Conservation (phyloP, 495 filamentous ascomycete genomes). For the Stereocaulon alpinum region DNA sequence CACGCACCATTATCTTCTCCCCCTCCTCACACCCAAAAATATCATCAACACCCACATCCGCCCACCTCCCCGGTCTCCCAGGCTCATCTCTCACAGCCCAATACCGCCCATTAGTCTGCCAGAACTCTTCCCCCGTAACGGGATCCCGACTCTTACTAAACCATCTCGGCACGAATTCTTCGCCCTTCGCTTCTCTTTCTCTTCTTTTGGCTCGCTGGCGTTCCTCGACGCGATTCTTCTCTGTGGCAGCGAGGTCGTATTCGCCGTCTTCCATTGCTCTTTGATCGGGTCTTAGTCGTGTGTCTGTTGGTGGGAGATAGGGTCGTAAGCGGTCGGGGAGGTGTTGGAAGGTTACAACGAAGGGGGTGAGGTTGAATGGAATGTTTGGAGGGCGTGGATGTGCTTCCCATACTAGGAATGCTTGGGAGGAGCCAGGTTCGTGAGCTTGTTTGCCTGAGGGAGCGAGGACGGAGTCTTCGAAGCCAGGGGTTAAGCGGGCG, state of each 20-base stretch:
- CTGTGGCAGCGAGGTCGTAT: constrained; percentile 82
- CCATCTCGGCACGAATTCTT: constrained; percentile 78
- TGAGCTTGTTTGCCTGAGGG: constrained; percentile 35
- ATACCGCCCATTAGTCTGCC: constrained; percentile 80
- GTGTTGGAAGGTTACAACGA: constrained; percentile 87
- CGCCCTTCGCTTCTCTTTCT: constrained; percentile 61
- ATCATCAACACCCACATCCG: constrained; percentile 45
- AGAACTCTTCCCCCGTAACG: constrained; percentile 81
- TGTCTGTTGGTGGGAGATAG: constrained; percentile 82
- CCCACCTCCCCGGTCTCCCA: constrained; percentile 43
- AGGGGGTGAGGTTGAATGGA: constrained; percentile 95
- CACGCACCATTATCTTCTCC: not conserved
- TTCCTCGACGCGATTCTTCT: constrained; percentile 95
- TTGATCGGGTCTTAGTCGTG: constrained; percentile 82
- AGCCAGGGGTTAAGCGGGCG: constrained; percentile 84
- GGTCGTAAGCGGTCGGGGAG: constrained; percentile 62
- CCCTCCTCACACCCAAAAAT: constrained; percentile 39
- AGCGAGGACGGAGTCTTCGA: constrained; percentile 61
- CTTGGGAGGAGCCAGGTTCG: constrained; percentile 47
- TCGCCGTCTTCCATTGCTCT: constrained; percentile 97
- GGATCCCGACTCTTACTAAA: constrained; percentile 62
- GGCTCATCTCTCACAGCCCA: constrained; percentile 58
- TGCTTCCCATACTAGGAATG: constrained; percentile 86
- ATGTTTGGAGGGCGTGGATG: constrained; percentile 71
- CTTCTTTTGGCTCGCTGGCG: constrained; percentile 73